Conservation (phyloP, 257 asterid genomes). For the Lavandula angustifolia region DNA sequence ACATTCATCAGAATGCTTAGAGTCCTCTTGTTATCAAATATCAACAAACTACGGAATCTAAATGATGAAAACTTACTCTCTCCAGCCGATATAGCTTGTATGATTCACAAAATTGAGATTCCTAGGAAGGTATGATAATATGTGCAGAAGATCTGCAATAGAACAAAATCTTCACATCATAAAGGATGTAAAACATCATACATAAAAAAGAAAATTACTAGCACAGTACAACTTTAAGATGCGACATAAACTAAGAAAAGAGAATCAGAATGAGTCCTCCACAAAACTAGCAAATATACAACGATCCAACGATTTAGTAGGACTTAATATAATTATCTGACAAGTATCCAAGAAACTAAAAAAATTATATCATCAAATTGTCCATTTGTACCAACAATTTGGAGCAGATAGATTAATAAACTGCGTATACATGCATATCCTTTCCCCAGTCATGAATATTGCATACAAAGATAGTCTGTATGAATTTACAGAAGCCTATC, state of each 20-base stretch:
- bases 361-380: neutral
- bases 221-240: too few relatives aligned
- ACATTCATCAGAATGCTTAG: conserved; percentile 1
- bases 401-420: neutral
- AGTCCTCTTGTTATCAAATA: neutral
- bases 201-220: neutral
- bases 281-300: neutral
- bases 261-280: neutral
- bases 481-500: neutral
- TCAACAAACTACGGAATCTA: neutral
- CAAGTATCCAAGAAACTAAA: neutral
- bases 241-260: neutral
- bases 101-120: conserved; percentile 91
- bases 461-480: neutral
- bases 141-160: conserved; percentile 89
- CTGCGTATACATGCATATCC: neutral
- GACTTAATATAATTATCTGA: neutral
- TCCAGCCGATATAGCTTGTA: conserved; percentile 95
- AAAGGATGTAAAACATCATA: neutral
- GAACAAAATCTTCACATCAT: conserved; percentile 33
- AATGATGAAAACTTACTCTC: conserved; percentile 61
- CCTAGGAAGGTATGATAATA: conserved; percentile 78
- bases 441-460: neutral
- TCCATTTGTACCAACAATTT: neutral
- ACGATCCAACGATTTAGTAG: neutral